phyloP scores from a whole-genome alignment of 1,284 basidiomycete species.

The Cronartium quercuum region DNA sequence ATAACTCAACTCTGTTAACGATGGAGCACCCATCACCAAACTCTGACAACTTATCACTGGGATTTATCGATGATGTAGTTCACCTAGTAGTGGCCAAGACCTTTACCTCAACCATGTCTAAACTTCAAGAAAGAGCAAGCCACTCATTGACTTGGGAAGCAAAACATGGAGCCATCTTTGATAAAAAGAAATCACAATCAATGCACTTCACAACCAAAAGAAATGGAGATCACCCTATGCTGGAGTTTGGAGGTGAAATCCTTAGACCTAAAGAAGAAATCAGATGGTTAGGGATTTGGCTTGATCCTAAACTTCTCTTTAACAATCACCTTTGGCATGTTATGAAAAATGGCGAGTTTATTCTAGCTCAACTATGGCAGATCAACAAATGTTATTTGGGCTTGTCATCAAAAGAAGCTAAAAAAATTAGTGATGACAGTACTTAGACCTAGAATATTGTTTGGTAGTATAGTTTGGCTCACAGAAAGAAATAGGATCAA shows the following conservation, averaged over 20 bases:
- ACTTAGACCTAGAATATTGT: not conserved
- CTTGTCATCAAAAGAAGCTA: not conserved
- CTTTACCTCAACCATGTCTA: too few species aligned
- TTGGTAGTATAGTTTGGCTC: constrained; percentile 19
- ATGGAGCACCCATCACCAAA: not conserved
- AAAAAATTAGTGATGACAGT: not conserved
- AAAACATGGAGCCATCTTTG: constrained; percentile 15
- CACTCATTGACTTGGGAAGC: not conserved
- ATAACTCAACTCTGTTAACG: not conserved
- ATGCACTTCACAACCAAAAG: not conserved
- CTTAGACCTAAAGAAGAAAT: not conserved
- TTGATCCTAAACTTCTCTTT: not conserved
- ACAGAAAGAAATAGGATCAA: not conserved
- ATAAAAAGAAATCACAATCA: not conserved
- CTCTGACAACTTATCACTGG: not conserved
- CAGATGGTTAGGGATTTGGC: not conserved
- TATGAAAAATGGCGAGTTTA: not conserved
- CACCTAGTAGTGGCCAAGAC: not conserved
- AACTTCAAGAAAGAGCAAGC: not conserved
- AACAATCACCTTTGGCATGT: not conserved
- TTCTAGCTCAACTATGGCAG: not conserved
- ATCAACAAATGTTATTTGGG: not conserved
- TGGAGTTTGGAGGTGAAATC: not conserved
- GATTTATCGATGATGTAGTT: constrained; percentile 9
- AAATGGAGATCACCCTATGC: not conserved